Conservation (phyloP, 2,329 filamentous ascomycete genomes). For the Diplodia scrobiculata region DNA sequence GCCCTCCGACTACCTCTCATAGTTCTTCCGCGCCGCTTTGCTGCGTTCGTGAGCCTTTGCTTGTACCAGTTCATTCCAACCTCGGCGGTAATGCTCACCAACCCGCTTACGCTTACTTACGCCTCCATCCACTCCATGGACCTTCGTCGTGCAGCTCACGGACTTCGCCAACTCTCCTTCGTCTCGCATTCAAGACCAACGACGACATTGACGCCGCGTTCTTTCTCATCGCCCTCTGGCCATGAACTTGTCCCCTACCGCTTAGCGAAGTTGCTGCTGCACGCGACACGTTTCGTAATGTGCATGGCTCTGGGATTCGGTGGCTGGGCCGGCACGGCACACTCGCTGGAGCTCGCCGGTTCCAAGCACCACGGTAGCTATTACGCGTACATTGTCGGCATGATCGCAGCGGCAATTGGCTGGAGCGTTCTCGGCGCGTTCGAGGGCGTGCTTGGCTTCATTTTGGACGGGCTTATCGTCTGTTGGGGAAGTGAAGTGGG, state of each 20-base stretch:
- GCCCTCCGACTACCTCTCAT: constrained; percentile 82
- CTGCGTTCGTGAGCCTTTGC: constrained; percentile 69
- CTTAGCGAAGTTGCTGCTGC: constrained; percentile 85
- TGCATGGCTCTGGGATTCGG: constrained; percentile 86
- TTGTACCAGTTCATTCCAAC: constrained; percentile 81
- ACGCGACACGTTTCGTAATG: constrained; percentile 89
- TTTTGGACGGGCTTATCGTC: constrained; percentile 84
- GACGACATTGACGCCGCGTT: constrained; percentile 58
- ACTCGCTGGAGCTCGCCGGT: constrained; percentile 67
- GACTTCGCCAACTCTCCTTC: constrained; percentile 79
- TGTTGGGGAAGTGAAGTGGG: constrained; percentile 86
- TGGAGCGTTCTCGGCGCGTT: constrained; percentile 91
- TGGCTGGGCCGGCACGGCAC: constrained; percentile 93
- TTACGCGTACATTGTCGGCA: constrained; percentile 90
- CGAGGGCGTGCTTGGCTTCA: constrained; percentile 83
- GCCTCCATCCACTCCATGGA: constrained; percentile 90
- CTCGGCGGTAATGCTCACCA: constrained; percentile 81
- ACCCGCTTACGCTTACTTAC: constrained; percentile 89
- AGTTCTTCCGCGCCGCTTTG: constrained; percentile 73
- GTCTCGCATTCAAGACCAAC: constrained; percentile 72
- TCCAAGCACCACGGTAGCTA: constrained; percentile 68
- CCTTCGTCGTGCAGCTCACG: constrained; percentile 73
- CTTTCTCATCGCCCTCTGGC: constrained; percentile 46
- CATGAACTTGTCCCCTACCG: constrained; percentile 78
- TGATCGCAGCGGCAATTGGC: constrained; percentile 91